Conservation (phyloP, 192 early-diverging fungal genomes). For the Coemansia sp. region DNA sequence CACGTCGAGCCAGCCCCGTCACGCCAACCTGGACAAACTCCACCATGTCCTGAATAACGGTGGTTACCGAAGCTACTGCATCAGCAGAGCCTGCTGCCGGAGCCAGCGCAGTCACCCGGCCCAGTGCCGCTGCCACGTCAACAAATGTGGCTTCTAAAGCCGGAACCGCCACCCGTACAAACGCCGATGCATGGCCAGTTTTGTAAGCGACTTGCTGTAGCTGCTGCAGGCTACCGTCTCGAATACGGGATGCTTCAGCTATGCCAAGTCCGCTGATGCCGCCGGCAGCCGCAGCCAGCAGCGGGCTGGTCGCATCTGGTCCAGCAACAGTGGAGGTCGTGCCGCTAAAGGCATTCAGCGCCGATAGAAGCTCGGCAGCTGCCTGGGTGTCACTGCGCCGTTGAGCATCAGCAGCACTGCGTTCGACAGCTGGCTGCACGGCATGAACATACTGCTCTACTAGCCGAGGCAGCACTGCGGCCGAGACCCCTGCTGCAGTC, state of each 20-base stretch:
- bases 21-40: neutral
- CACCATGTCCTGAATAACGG: neutral
- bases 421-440: constrained; percentile 19
- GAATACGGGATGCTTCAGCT: constrained; percentile 14
- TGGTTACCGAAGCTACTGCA: constrained; percentile 7
- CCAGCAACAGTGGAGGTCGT: constrained; percentile 7
- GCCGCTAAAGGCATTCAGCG: neutral
- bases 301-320: constrained; percentile 12
- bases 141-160: constrained; percentile 24
- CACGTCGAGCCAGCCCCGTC: constrained; percentile 3
- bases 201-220: constrained; percentile 11
- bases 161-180: constrained; percentile 17
- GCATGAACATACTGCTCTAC: constrained; percentile 14
- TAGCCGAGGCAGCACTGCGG: constrained; percentile 17
- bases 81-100: constrained; percentile 16
- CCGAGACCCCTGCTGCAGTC: constrained; percentile 22
- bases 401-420: neutral
- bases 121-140: constrained; percentile 25
- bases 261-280: constrained; percentile 11
- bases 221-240: constrained; percentile 7
- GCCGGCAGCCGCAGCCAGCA: neutral
- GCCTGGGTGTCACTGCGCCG: neutral
- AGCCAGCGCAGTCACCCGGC: constrained; percentile 15
- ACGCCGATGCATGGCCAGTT: constrained; percentile 10
- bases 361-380: neutral